These are phyloP conservation scores for Hirsutella minnesotensis DNA, from an alignment of 2,329 filamentous ascomycete species.

Conservation along the genomic window DNA sequence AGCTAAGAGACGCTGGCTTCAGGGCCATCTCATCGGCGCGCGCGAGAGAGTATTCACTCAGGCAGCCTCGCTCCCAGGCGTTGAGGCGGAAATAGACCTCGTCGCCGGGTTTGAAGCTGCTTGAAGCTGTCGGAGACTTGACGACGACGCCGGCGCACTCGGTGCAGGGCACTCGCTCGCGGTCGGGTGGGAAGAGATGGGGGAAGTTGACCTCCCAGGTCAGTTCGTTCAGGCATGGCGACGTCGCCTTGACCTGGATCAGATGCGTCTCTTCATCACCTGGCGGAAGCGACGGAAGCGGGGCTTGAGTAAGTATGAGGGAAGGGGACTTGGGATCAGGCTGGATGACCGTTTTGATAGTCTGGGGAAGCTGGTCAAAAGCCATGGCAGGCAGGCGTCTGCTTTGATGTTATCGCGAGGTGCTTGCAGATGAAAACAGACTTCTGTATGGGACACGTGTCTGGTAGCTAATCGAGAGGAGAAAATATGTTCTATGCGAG, in stretches of 20 bases:
- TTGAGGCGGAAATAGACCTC: slow-evolving; percentile 21
- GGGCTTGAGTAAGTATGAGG: slow-evolving; percentile 9
- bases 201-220: slow-evolving; percentile 16
- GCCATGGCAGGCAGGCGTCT: too few relatives aligned
- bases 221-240: slow-evolving; percentile 20
- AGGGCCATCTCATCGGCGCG: slow-evolving; percentile 19
- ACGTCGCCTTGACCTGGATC: slow-evolving; percentile 19
- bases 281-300: slow-evolving; percentile 10
- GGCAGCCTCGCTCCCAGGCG: slow-evolving; percentile 14
- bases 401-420: too few relatives aligned
- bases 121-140: slow-evolving; percentile 12
- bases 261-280: slow-evolving; percentile 13
- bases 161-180: slow-evolving; percentile 21
- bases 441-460: too few relatives aligned
- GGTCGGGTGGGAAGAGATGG: slow-evolving; percentile 8
- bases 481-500: too few relatives aligned
- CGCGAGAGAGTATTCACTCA: slow-evolving; percentile 20
- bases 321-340: slow-evolving; percentile 9
- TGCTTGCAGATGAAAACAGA: too few relatives aligned
- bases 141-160: slow-evolving; percentile 28
- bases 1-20: slow-evolving; percentile 19
- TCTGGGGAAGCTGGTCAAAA: slow-evolving; percentile 9
- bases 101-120: slow-evolving; percentile 23
- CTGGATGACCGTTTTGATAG: slow-evolving; percentile 13
- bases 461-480: too few relatives aligned